Conservation (phyloP, 129 eudicot species). For the Pseudognaphalium luteoalbum region DNA sequence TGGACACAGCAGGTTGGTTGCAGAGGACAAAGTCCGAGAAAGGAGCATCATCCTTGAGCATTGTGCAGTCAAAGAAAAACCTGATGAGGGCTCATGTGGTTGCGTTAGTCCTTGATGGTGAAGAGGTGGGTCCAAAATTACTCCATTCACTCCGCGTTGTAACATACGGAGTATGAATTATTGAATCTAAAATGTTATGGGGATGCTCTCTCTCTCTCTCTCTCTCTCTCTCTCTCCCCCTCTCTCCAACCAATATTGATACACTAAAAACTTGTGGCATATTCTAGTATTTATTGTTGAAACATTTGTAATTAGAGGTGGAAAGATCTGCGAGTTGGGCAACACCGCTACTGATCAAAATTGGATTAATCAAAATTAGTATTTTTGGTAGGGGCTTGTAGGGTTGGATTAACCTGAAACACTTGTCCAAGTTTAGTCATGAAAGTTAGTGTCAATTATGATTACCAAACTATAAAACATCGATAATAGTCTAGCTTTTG, state of each 20-base stretch:
- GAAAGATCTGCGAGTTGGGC: not conserved
- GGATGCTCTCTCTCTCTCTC: not conserved
- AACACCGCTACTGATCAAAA: not conserved
- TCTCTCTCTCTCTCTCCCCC: not conserved
- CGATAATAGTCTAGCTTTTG: not conserved
- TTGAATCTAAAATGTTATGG: not conserved
- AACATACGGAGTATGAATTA: not conserved
- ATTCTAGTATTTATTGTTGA: not conserved
- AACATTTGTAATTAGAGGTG: not conserved
- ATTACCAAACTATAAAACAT: not conserved
- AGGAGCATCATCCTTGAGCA: conserved; percentile 89
- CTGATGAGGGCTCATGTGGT: conserved; percentile 97
- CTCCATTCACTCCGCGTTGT: not conserved
- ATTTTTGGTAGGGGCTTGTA: not conserved
- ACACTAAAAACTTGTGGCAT: not conserved
- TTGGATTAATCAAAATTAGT: not conserved
- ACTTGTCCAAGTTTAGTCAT: not conserved
- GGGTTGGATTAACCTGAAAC: not conserved
- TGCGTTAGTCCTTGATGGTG: conserved; percentile 92
- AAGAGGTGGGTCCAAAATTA: conserved; percentile 56
- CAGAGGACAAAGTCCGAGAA: conserved; percentile 80
- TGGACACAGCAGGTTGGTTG: conserved; percentile 99
- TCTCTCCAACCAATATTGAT: not conserved
- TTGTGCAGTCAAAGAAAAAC: conserved; percentile 85
- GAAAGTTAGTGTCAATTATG: not conserved